Conservation (phyloP, 345 rosid genomes). For the Ceriops decandra region DNA sequence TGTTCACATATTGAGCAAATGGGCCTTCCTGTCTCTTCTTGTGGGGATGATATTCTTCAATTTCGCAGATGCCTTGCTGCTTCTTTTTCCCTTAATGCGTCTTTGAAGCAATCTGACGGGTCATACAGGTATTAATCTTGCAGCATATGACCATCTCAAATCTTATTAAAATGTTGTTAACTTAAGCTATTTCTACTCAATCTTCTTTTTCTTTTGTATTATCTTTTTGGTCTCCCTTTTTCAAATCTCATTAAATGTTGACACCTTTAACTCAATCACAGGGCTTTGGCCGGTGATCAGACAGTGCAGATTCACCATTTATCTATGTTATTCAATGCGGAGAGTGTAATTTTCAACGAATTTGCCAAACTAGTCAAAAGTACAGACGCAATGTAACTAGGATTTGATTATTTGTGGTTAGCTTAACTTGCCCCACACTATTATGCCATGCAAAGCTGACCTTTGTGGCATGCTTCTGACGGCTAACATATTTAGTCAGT, state of each 20-base stretch:
- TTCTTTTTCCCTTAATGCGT: constrained; percentile 90
- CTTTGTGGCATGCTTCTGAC: constrained; percentile 15
- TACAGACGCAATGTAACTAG: constrained; percentile 68
- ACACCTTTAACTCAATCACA: constrained; percentile 31
- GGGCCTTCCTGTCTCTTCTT: constrained; percentile 68
- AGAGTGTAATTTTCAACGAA: constrained; percentile 79
- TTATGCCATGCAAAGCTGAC: constrained; percentile 48
- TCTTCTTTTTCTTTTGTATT: constrained; percentile 7
- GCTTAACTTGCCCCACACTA: constrained; percentile 82
- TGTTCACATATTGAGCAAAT: constrained; percentile 64
- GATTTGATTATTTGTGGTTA: constrained; percentile 74
- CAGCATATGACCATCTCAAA: constrained; percentile 1
- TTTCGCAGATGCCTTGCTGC: constrained; percentile 87
- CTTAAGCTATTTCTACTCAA: not conserved
- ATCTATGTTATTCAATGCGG: constrained; percentile 66
- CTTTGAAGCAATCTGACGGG: constrained; percentile 80
- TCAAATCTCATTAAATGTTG: not conserved
- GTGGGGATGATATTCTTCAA: constrained; percentile 69
- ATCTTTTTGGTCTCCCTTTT: not conserved
- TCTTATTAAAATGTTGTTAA: not conserved
- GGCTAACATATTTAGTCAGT: not conserved
- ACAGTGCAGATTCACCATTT: constrained; percentile 83
- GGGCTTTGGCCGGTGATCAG: constrained; percentile 88
- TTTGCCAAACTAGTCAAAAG: constrained; percentile 67
- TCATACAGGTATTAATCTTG: constrained; percentile 54